phyloP scores from a whole-genome alignment of 2,329 filamentous ascomycete genomes.

The Ceratocystis cacaofunesta region DNA sequence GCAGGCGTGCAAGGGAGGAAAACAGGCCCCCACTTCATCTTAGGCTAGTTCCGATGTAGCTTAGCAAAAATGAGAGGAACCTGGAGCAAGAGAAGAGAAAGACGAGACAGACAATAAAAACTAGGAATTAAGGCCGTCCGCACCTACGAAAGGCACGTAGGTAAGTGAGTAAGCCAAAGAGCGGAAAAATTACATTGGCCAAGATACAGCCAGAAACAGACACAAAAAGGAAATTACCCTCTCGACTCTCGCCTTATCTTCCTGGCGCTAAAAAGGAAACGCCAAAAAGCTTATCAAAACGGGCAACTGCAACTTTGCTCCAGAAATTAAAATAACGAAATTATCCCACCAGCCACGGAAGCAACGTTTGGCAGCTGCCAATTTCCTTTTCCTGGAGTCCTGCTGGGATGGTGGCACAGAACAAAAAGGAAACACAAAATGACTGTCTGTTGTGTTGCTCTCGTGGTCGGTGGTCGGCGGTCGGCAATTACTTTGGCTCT shows the following conservation, averaged over 20 bases:
- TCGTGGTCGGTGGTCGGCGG: not conserved
- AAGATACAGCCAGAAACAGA: too few relatives aligned
- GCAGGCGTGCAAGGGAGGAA: not conserved
- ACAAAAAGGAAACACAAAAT: not conserved
- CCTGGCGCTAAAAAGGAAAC: too few relatives aligned
- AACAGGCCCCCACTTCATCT: not conserved
- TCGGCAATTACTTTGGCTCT: not conserved
- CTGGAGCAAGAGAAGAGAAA: not conserved
- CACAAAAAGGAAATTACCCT: too few relatives aligned
- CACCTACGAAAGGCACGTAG: too few relatives aligned
- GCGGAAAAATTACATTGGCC: too few relatives aligned
- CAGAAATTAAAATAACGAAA: not conserved
- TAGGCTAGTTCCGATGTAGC: not conserved
- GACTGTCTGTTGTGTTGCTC: not conserved
- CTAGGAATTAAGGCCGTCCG: too few relatives aligned
- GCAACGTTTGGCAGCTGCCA: not conserved
- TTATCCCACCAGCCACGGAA: not conserved
- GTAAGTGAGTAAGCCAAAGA: too few relatives aligned
- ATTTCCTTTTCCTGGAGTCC: not conserved
- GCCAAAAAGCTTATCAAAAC: too few relatives aligned
- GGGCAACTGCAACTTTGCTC: too few relatives aligned
- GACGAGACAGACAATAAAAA: too few relatives aligned
- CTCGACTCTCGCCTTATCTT: too few relatives aligned
- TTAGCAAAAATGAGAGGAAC: not conserved
- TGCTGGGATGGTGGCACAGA: not conserved